Evolutionary conservation across 2,329 filamentous ascomycete genomes (phyloP).

Genomic region (Clarireedia homoeocarpa): DNA sequence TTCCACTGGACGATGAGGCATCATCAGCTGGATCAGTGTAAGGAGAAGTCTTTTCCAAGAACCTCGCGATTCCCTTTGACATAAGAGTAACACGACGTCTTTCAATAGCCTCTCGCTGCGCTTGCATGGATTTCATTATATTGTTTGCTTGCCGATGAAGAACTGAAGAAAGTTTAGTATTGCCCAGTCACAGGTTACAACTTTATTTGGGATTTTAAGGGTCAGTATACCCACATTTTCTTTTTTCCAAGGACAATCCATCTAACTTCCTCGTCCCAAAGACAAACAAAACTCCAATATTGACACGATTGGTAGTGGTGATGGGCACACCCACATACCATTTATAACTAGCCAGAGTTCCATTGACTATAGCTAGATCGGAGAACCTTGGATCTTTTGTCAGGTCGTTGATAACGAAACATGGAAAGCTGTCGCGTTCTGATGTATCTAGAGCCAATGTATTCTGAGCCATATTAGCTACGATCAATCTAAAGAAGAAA

Average conservation of each 20-base stretch:
- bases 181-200: neutral
- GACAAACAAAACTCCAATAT: constrained; percentile 50
- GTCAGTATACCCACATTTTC: constrained; percentile 3
- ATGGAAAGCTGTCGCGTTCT: constrained; percentile 3
- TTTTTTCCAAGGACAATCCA: constrained; percentile 2
- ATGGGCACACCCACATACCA: constrained; percentile 15
- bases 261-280: constrained; percentile 36
- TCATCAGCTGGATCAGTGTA: neutral
- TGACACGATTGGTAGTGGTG: constrained; percentile 2
- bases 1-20: neutral
- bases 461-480: neutral
- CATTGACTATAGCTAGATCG: constrained; percentile 10
- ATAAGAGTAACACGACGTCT: constrained; percentile 43
- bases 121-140: constrained; percentile 52
- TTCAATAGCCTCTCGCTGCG: constrained; percentile 41
- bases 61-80: constrained; percentile 43
- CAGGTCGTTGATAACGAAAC: constrained; percentile 10
- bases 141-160: constrained; percentile 38
- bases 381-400: constrained; percentile 9
- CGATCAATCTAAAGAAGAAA: neutral
- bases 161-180: constrained; percentile 34
- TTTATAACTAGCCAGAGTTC: constrained; percentile 6
- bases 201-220: constrained; percentile 32
- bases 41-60: constrained; percentile 35
- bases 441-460: neutral